Evolutionary conservation across 2,329 filamentous ascomycete genomes (phyloP), one percentile per base, ranked within the genome.

Genomic region (Elsinoe fawcettii): DNA sequence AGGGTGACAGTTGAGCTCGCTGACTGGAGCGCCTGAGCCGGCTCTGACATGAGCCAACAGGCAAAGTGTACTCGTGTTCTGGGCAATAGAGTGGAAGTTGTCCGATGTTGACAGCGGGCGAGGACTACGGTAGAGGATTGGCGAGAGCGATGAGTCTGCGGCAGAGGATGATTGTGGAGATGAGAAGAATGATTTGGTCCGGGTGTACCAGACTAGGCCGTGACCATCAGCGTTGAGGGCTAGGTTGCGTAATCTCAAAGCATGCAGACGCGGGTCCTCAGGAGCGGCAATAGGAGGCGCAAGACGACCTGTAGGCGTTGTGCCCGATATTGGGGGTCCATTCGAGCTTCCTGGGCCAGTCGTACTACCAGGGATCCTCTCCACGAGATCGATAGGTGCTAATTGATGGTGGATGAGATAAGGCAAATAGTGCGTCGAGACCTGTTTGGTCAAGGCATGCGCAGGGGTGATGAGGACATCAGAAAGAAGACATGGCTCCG

Each of bases 191-290:
- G 73, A 67, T n/a, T 69, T 67, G 8, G 71, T 68, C n/a, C 67
- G 62, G 0, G 76, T 79, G 64, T 80, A 80, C 77, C 77, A 81
- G 20, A 75, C 75, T 56, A 81, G 67, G n/a, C 79, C 79, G 9
- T 80, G 68, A 32, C 79, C 79, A 63, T 81, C 79, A 64, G 80
- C 75, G 64, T 81, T 81, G 65, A 78, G 72, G 25, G 80, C 67
- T 1, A 74, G 73, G 65, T 81, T 81, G 23, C 78, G 75, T 58
- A 75, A 71, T 20, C 71, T 71, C 62, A 79, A 68, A 56, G 74
- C 66, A 49, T 76, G 67, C 61, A 76, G 69, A 57, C 74, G 72
- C 0, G 70, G 69, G 5, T 63, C 64, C 43, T 73, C 66, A 44
- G 51, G 22, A 16, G 32, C 7, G 9, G 51, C 23, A 12, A 36